These are phyloP conservation scores for Aspergillus piperis DNA, from an alignment of 2,329 filamentous ascomycete genomes.

Conservation along the genomic window DNA sequence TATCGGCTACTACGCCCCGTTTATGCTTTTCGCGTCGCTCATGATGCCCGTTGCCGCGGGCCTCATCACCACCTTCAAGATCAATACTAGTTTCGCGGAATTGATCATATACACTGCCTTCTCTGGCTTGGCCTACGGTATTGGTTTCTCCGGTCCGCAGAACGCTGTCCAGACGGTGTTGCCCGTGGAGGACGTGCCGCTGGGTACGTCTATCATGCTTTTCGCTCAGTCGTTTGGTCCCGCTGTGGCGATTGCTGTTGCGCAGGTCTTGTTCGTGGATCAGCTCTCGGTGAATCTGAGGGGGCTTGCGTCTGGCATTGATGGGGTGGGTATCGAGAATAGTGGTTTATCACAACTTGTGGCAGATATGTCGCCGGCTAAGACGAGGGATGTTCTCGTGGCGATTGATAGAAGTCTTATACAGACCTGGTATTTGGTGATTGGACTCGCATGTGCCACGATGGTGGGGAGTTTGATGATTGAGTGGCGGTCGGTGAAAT, in stretches of 20 bases:
- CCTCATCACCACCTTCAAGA: conserved; percentile 34
- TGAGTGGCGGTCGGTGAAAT: conserved; percentile 32
- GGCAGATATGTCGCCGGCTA: conserved; percentile 11
- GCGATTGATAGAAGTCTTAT: conserved; percentile 25
- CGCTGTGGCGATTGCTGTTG: conserved; percentile 54
- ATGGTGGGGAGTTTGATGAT: conserved; percentile 26
- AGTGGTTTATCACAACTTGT: conserved; percentile 24
- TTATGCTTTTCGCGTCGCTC: conserved; percentile 35
- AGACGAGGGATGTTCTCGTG: conserved; percentile 18
- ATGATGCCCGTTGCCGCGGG: conserved; percentile 38
- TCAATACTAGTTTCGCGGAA: conserved; percentile 23
- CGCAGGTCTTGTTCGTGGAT: conserved; percentile 56
- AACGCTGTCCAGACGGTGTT: conserved; percentile 34
- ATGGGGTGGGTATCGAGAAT: conserved; percentile 16
- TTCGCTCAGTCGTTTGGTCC: conserved; percentile 44
- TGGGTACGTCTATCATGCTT: conserved; percentile 34
- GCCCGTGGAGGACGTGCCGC: conserved; percentile 25
- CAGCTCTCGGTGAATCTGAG: conserved; percentile 36
- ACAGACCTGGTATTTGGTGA: conserved; percentile 25
- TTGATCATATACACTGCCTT: conserved; percentile 33
- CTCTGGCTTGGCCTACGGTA: conserved; percentile 32
- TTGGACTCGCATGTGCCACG: conserved; percentile 25
- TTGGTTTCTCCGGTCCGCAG: conserved; percentile 35
- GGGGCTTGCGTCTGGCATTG: conserved; percentile 17
- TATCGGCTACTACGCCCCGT: conserved; percentile 38